Evolutionary conservation across 306 rosid genomes (phyloP), one percentile per base, ranked within the genome.

Genomic region (Lithocarpus polystachyus): DNA sequence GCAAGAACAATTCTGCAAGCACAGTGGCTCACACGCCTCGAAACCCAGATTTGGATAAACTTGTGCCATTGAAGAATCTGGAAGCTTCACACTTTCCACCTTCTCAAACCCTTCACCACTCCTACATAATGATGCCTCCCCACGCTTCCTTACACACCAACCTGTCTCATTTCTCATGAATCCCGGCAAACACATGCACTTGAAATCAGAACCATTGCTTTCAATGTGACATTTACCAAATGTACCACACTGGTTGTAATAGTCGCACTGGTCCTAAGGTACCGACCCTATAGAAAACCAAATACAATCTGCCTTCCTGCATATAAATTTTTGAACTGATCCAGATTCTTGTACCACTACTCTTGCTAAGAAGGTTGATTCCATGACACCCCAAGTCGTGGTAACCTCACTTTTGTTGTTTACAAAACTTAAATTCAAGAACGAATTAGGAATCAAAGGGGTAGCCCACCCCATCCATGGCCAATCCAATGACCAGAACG

Each of bases 401-500:
- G 40, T 14, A 5, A 15, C 28, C 43, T 28, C 43, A 4, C 1
- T 62, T 4, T 62, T 19, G 43, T 62, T 62, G 69, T 62, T 19
- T 10, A 62, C 37, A 2, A 26, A 13, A 22, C 69, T 62, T 8
- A 14, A 2, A 26, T 28, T 62, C n/a, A 28, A 26, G 69, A 62
- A 3, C 2, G 0, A 2, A 56, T 5, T 5, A 5, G 2, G 1
- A 2, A 2, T 0, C 69, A 28, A 14, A 5, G 2, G 2, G 22
- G 69, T 4, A 62, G 1, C 7, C 43, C 69, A 15, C 22, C 15
- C 69, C 43, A 62, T 62, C 69, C 69, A 4, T 1, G 0, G 80
- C 89, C 85, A 82, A 53, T 85, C 88, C 90, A 86, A 0, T 82
- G 72, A 67, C 89, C 89, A 31, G 69, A 43, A 29, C 87, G 9